Evolutionary conservation across 163 green algal genomes (phyloP).

Genomic region (Smithsoniella earleae): DNA sequence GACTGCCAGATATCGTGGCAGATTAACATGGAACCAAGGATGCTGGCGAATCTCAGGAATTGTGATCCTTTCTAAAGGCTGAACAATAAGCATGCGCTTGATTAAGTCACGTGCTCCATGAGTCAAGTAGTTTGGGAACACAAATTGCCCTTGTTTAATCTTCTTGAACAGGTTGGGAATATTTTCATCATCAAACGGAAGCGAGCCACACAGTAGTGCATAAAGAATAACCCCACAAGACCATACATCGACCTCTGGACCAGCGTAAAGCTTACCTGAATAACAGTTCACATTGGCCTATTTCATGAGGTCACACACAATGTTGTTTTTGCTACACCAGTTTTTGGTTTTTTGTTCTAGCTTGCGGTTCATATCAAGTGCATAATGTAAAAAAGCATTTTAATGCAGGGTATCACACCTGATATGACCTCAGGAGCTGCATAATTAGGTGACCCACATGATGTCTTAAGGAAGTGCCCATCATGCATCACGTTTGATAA

Average conservation of each 20-base stretch:
- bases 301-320: neutral
- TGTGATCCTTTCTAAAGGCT: conserved; percentile 98
- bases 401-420: neutral
- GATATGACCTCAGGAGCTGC: conserved; percentile 78
- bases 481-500: conserved; percentile 95
- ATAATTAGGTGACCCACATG: conserved; percentile 95
- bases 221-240: conserved; percentile 98
- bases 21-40: conserved; percentile 87
- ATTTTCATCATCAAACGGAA: conserved; percentile 99
- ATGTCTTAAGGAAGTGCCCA: conserved; percentile 97
- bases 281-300: conserved; percentile 66
- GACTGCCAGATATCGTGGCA: conserved; percentile 91
- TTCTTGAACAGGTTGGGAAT: conserved; percentile 99
- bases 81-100: conserved; percentile 93
- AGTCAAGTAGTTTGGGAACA: conserved; percentile 88
- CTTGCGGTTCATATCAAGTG: neutral
- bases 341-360: neutral
- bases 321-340: neutral
- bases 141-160: conserved; percentile 97
- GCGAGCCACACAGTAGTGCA: conserved; percentile 88
- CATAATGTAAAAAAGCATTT: neutral
- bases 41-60: conserved; percentile 96
- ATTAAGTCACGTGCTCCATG: conserved; percentile 93
- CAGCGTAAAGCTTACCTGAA: conserved; percentile 88
- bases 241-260: conserved; percentile 98